phyloP scores from a whole-genome alignment of 2,329 filamentous ascomycete genomes.

The Penicillium italicum region DNA sequence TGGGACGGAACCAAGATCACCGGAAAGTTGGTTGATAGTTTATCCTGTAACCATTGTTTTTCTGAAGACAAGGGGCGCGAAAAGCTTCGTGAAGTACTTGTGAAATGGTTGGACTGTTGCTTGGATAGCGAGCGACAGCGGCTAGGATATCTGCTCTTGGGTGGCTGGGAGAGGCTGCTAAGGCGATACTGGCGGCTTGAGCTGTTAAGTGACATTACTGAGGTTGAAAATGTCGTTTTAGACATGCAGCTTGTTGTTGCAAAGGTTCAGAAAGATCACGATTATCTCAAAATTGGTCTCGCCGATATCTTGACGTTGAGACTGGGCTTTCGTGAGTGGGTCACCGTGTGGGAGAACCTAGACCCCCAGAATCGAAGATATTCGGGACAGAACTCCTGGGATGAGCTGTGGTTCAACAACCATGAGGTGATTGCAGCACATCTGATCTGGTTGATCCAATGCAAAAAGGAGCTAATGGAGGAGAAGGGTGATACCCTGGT shows the following conservation, averaged over 20 bases:
- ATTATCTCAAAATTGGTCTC: background rate
- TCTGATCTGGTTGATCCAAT: background rate
- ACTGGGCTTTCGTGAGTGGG: background rate
- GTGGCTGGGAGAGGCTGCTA: background rate
- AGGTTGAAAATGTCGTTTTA: background rate
- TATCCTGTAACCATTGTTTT: conserved; percentile 5
- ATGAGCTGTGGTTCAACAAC: background rate
- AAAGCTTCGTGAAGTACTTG: background rate
- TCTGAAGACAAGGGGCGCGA: background rate
- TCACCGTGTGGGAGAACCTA: background rate
- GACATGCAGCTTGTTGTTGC: background rate
- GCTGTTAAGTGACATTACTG: background rate
- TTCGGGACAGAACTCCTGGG: background rate
- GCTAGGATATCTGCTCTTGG: background rate
- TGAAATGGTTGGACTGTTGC: background rate
- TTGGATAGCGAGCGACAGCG: background rate
- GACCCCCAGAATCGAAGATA: background rate
- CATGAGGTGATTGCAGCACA: background rate
- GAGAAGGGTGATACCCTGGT: background rate
- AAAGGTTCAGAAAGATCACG: background rate
- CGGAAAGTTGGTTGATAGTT: background rate
- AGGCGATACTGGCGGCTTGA: background rate
- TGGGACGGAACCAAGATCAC: background rate
- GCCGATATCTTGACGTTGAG: background rate
- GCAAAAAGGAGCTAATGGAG: background rate